A percentile compares a stretch with the other conserved stretches of the same genome.
phyloP scores from a whole-genome alignment of 225 moss, liverwort and hornwort genomes.

The Climacium dendroides region DNA sequence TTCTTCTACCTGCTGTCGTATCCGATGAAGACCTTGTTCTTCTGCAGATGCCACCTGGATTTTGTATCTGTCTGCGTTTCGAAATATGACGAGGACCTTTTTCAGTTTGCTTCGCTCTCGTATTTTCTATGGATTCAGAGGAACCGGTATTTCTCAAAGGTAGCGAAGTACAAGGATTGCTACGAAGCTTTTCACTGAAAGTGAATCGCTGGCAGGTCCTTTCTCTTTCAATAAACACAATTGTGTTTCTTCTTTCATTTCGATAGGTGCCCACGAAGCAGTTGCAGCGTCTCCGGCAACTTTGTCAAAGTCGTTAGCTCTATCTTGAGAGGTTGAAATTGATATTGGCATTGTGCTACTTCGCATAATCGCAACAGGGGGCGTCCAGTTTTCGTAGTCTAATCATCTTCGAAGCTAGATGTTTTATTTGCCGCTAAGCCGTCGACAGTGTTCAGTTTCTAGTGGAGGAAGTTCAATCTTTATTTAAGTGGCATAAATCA shows the following conservation, averaged over 20 bases:
- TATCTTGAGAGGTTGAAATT: neutral
- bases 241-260: neutral
- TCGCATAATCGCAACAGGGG: too few relatives aligned
- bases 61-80: neutral
- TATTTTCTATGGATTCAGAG: neutral
- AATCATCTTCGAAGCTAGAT: neutral
- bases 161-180: neutral
- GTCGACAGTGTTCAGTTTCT: neutral
- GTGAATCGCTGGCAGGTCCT: neutral
- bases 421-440: neutral
- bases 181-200: neutral
- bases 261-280: neutral
- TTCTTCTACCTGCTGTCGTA: neutral
- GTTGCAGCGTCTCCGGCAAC: neutral
- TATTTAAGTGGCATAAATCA: neutral
- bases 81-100: neutral
- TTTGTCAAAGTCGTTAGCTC: neutral
- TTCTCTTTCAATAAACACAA: neutral
- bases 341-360: neutral
- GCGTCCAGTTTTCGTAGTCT: neutral
- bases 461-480: neutral
- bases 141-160: neutral
- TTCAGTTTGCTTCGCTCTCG: neutral
- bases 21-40: neutral
- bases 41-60: neutral